A percentile compares a stretch with the other conserved stretches of the same genome.
phyloP scores from a whole-genome alignment of 768 basidiomycete genomes.

The Termitomyces titanicus region DNA sequence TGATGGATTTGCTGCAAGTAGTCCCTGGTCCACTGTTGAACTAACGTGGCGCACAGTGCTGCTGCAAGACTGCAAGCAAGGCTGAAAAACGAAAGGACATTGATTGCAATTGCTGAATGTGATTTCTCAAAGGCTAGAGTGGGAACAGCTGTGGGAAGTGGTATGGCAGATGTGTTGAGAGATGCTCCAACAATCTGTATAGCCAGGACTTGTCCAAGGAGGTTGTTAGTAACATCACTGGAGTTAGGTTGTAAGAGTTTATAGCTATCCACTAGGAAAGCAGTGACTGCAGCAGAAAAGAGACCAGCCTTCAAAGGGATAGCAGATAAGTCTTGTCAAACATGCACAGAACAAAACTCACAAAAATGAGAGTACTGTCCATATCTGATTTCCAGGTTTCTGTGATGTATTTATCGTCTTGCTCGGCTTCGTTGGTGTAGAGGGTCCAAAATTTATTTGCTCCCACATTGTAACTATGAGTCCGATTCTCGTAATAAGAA shows the following conservation, averaged over 20 bases:
- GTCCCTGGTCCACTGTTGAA: neutral
- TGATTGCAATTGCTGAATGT: constrained; percentile 19
- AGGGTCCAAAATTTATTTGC: neutral
- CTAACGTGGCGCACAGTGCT: constrained; percentile 22
- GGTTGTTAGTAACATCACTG: constrained; percentile 17
- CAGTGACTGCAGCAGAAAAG: constrained; percentile 34
- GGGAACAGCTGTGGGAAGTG: neutral
- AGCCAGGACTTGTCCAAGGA: constrained; percentile 21
- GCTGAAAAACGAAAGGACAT: constrained; percentile 27
- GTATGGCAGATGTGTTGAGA: neutral
- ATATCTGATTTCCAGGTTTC: constrained; percentile 13
- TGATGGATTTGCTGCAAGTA: neutral
- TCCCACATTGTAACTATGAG: neutral
- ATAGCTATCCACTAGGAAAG: constrained; percentile 34
- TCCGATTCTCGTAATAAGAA: no score
- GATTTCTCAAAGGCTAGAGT: constrained; percentile 10
- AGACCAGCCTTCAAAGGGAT: constrained; percentile 30
- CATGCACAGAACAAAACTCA: constrained; percentile 8
- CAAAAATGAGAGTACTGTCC: constrained; percentile 24
- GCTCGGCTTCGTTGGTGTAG: neutral
- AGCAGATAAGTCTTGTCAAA: neutral
- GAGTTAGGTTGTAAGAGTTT: constrained; percentile 27
- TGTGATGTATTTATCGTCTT: neutral
- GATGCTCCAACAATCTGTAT: constrained; percentile 3
- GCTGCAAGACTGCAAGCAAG: constrained; percentile 22